Percentiles rank a stretch among this genome's conserved stretches.
phyloP scores from a whole-genome alignment of 2,329 filamentous ascomycete species.

The Colletotrichum tropicicola region DNA sequence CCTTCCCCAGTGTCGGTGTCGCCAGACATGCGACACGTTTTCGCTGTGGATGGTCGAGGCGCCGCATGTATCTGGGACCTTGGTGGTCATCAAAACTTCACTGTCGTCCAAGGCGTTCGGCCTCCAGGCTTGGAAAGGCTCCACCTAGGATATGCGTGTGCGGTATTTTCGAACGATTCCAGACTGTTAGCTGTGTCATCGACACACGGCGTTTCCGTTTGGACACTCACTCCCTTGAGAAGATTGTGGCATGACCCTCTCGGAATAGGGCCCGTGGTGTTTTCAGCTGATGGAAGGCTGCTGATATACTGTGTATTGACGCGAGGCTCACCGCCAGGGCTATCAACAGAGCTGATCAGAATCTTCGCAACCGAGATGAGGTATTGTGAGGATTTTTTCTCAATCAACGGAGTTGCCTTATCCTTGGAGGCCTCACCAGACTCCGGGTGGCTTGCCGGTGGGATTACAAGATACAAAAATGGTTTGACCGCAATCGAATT shows the following conservation, averaged over 20 bases:
- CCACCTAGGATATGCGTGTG: not conserved
- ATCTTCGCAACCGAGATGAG: not conserved
- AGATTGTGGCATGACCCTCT: not conserved
- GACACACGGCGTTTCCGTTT: not conserved
- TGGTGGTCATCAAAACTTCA: too few relatives aligned
- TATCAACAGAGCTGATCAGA: not conserved
- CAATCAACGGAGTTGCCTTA: too few relatives aligned
- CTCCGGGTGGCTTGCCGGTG: too few relatives aligned
- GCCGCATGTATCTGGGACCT: too few relatives aligned
- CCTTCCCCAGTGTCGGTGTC: not conserved
- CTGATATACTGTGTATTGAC: not conserved
- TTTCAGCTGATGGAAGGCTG: not conserved
- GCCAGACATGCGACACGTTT: not conserved
- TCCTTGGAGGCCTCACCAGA: too few relatives aligned
- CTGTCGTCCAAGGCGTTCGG: too few relatives aligned
- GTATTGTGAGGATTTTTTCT: too few relatives aligned
- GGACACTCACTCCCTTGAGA: not conserved
- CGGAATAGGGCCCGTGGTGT: not conserved
- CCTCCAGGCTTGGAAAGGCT: not conserved
- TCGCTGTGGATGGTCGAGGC: not conserved
- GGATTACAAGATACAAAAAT: too few relatives aligned
- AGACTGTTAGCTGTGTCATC: not conserved
- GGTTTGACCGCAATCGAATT: too few relatives aligned
- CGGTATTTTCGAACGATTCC: not conserved
- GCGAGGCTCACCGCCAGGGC: too few relatives aligned